These are phyloP conservation scores for Pueraria montana DNA, from an alignment of 306 rosid genomes.

Conservation along the genomic window DNA sequence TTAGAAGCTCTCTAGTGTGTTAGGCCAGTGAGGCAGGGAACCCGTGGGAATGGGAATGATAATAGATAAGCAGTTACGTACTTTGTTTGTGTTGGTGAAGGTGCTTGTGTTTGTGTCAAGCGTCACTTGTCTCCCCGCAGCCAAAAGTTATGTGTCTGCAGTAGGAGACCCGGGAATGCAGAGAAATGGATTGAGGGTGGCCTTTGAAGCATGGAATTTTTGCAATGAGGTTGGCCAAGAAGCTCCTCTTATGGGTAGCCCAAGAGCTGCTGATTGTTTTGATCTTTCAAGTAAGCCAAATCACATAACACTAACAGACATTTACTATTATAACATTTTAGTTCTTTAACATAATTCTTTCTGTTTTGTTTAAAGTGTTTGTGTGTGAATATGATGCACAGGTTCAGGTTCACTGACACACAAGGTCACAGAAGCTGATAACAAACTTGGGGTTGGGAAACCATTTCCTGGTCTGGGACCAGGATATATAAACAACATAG, in stretches of 20 bases:
- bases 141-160: conserved; percentile 45
- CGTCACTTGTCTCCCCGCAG: not conserved
- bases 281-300: conserved; percentile 62
- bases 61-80: conserved; percentile 9
- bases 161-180: conserved; percentile 90
- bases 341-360: not conserved
- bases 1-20: not conserved
- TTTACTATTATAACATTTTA: not conserved
- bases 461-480: conserved; percentile 55
- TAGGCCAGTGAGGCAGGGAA: not conserved
- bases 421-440: conserved; percentile 54
- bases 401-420: conserved; percentile 48
- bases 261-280: conserved; percentile 88
- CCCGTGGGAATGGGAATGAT: not conserved
- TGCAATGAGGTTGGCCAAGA: conserved; percentile 89
- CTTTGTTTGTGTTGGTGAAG: not conserved
- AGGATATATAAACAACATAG: conserved; percentile 47
- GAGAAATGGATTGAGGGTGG: conserved; percentile 76
- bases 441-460: conserved; percentile 65
- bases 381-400: conserved; percentile 39
- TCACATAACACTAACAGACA: not conserved
- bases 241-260: conserved; percentile 82
- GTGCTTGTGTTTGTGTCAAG: not conserved
- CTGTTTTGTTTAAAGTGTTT: not conserved
- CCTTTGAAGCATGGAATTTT: conserved; percentile 87